phyloP scores from a whole-genome alignment of 148 eudicot species.

The Arbutus unedo region DNA sequence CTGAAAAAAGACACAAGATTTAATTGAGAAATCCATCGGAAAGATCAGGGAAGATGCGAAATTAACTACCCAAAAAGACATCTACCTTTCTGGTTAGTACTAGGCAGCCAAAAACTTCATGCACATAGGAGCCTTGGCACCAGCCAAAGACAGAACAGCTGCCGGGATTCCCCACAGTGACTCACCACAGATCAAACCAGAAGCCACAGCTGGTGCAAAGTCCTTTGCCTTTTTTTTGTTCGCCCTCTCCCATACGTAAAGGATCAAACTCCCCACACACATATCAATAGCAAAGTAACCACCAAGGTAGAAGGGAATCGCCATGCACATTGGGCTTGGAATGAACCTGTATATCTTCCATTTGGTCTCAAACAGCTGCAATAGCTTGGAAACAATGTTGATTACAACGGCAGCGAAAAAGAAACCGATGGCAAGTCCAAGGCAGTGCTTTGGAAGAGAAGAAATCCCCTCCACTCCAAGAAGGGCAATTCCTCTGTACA shows the following conservation, averaged over 20 bases:
- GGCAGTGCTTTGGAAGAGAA: conserved; percentile 32
- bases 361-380: conserved; percentile 23
- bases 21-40: neutral
- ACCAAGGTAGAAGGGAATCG: conserved; percentile 38
- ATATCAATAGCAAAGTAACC: conserved; percentile 34
- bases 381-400: conserved; percentile 8
- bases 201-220: conserved; percentile 29
- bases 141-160: conserved; percentile 26
- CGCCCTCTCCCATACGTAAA: conserved; percentile 25
- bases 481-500: conserved; percentile 36
- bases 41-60: neutral
- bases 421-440: conserved; percentile 19
- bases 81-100: conserved; percentile 19
- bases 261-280: conserved; percentile 37
- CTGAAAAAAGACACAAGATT: no score
- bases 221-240: conserved; percentile 23
- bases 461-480: conserved; percentile 31
- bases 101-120: conserved; percentile 29
- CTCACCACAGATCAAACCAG: conserved; percentile 37
- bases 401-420: conserved; percentile 18
- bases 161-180: conserved; percentile 35
- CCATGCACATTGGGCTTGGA: conserved; percentile 43
- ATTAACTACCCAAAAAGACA: neutral
- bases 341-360: conserved; percentile 23
- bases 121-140: conserved; percentile 27